These are phyloP conservation scores for Rhododendron ferrugineum DNA, from an alignment of 148 eudicot genomes.

Conservation along the genomic window DNA sequence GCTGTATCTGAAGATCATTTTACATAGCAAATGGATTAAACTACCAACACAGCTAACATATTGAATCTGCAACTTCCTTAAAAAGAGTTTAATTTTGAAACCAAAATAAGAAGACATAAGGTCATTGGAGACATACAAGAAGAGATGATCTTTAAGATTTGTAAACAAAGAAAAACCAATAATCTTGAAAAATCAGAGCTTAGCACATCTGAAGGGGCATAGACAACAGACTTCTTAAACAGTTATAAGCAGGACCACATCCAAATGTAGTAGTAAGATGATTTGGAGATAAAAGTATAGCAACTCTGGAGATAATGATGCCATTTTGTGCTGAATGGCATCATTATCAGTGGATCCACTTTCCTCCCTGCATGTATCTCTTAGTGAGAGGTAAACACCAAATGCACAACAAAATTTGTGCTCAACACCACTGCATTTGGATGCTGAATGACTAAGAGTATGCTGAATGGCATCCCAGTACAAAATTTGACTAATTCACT, in stretches of 20 bases:
- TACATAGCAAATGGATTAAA: not conserved
- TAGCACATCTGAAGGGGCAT: not conserved
- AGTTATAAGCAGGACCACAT: not conserved
- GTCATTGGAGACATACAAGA: not conserved
- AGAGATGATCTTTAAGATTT: not conserved
- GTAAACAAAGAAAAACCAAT: not conserved
- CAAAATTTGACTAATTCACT: no score
- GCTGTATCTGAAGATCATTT: slow-evolving; percentile 21
- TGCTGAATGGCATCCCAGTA: no score
- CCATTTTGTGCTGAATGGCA: no score
- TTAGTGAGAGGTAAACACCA: no score
- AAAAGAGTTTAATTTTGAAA: not conserved
- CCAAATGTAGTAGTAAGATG: not conserved
- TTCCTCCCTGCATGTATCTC: no score
- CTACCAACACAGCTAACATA: not conserved
- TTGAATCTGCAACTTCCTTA: not conserved
- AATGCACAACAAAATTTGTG: no score
- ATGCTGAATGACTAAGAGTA: no score
- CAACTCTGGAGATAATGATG: not conserved
- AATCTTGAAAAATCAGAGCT: not conserved
- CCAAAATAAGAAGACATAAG: not conserved
- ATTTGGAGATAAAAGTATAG: not conserved
- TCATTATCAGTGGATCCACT: no score
- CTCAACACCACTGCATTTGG: no score
- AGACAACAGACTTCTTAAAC: not conserved